Evolutionary conservation across 2,329 filamentous ascomycete species (phyloP).

Genomic region (Apiospora aurea): DNA sequence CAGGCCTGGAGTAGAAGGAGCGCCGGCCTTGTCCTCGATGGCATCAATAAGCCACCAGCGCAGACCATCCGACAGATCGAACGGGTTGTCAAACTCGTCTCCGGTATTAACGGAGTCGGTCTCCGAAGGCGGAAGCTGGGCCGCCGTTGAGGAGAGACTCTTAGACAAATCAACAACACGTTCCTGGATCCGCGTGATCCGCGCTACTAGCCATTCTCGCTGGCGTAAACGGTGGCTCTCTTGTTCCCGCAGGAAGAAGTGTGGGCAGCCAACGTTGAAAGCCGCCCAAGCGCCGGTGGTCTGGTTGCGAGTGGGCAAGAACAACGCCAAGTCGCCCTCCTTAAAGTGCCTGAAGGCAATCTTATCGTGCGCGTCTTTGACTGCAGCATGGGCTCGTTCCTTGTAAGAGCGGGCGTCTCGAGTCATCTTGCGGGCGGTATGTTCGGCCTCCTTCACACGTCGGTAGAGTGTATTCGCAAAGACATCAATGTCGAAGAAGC

Average conservation of each 20-base stretch:
- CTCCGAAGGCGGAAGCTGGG: conserved; percentile 51
- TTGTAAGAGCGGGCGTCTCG: conserved; percentile 87
- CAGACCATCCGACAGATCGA: conserved; percentile 92
- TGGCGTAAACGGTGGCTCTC: conserved; percentile 84
- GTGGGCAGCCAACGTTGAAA: conserved; percentile 96
- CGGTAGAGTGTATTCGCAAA: conserved; percentile 88
- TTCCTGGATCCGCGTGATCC: conserved; percentile 90
- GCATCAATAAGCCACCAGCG: conserved; percentile 97
- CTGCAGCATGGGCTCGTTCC: conserved; percentile 81
- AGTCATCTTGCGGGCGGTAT: conserved; percentile 91
- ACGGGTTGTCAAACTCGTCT: conserved; percentile 93
- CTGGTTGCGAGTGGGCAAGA: conserved; percentile 93
- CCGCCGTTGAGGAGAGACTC: conserved; percentile 59
- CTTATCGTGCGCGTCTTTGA: conserved; percentile 91
- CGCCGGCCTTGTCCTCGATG: conserved; percentile 87
- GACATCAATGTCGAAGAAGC: conserved; percentile 81
- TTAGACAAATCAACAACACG: conserved; percentile 91
- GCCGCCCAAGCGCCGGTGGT: conserved; percentile 95
- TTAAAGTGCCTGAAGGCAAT: conserved; percentile 97
- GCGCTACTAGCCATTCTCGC: conserved; percentile 94
- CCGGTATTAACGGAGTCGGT: conserved; percentile 59
- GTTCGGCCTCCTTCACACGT: conserved; percentile 91
- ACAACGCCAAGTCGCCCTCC: conserved; percentile 92
- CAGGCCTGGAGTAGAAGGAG: conserved; percentile 89
- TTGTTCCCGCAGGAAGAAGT: conserved; percentile 95